These are phyloP conservation scores for Rosa chinensis DNA, from an alignment of 306 rosid genomes.

Conservation along the genomic window DNA sequence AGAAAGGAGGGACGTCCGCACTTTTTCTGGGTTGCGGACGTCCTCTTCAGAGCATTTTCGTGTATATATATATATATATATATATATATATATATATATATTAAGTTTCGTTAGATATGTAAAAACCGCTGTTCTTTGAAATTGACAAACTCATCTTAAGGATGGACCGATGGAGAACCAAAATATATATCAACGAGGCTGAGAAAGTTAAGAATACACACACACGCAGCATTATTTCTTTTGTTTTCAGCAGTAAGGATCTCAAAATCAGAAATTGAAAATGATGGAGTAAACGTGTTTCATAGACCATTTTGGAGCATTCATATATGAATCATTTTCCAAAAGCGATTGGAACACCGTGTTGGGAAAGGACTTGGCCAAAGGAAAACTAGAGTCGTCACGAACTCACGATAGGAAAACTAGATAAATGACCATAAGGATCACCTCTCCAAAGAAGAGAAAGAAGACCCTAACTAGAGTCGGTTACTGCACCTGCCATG, in stretches of 20 bases:
- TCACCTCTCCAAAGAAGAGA: background rate
- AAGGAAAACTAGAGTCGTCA: background rate
- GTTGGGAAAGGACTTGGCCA: background rate
- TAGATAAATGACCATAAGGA: background rate
- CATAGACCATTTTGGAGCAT: background rate
- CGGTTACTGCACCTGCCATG: background rate
- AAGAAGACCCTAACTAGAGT: background rate
- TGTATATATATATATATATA: too few relatives aligned
- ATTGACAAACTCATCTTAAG: background rate
- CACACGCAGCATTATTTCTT: background rate
- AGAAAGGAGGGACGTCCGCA: too few relatives aligned
- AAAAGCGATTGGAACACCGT: background rate
- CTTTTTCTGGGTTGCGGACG: too few relatives aligned
- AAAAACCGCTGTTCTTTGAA: too few relatives aligned
- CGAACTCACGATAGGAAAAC: too few relatives aligned
- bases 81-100: too few relatives aligned
- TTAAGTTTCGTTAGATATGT: too few relatives aligned
- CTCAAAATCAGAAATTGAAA: constrained; percentile 3
- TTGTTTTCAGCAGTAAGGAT: background rate
- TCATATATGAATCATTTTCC: background rate
- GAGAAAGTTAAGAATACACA: too few relatives aligned
- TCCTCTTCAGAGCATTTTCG: too few relatives aligned
- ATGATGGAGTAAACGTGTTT: constrained; percentile 4
- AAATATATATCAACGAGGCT: too few relatives aligned
- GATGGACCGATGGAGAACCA: background rate